phyloP scores from a whole-genome alignment of 495 filamentous ascomycete species.

The Aspergillus olivimuriae region DNA sequence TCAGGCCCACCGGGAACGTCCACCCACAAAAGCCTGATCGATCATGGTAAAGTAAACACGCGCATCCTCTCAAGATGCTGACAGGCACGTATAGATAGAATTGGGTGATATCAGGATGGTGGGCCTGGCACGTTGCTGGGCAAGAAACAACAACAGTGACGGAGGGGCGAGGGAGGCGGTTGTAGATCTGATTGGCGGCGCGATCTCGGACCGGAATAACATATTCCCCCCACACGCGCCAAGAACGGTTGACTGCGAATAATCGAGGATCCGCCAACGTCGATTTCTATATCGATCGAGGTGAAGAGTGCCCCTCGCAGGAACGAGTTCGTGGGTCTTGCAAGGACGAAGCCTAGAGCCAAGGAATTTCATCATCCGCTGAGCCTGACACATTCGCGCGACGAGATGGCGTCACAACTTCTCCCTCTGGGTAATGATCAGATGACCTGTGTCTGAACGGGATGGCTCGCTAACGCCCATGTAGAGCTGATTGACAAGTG shows the following conservation, averaged over 20 bases:
- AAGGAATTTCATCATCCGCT: not conserved
- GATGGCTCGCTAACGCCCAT: conserved; percentile 15
- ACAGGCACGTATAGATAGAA: no score
- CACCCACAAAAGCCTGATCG: no score
- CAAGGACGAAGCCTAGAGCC: no score
- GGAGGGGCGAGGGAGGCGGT: conserved; percentile 1
- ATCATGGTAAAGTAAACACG: no score
- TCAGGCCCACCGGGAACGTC: no score
- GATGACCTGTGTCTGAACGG: conserved; percentile 1
- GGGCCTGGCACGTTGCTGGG: no score
- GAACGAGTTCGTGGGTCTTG: not conserved
- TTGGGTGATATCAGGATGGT: no score
- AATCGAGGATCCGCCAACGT: conserved; percentile 13
- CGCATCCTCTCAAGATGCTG: no score
- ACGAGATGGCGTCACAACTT: conserved; percentile 82
- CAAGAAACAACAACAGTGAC: not conserved
- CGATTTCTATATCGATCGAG: conserved; percentile 19
- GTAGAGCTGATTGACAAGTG: conserved; percentile 97
- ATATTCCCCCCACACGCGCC: conserved; percentile 2
- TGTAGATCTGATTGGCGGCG: conserved; percentile 9
- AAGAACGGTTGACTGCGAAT: conserved; percentile 16
- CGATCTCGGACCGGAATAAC: conserved; percentile 15
- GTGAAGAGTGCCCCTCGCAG: not conserved
- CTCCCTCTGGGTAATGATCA: conserved; percentile 59
- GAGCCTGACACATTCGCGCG: not conserved